Evolutionary conservation across 2,329 filamentous ascomycete genomes (phyloP).

Genomic region (Aspergillus neotritici): DNA sequence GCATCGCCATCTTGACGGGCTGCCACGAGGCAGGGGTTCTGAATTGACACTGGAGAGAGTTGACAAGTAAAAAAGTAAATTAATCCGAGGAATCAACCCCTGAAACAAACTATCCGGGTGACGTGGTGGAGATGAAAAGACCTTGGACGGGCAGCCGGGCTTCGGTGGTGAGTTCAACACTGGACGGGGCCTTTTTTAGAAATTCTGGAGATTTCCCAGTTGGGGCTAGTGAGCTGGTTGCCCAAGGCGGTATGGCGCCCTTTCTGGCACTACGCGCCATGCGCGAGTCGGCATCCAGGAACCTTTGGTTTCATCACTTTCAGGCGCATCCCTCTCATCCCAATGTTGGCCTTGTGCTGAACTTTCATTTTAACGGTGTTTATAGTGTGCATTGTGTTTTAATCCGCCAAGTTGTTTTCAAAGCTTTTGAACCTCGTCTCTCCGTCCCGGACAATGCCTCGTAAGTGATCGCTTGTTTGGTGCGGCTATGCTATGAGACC

Average conservation of each 20-base stretch:
- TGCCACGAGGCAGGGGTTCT: slow-evolving; percentile 27
- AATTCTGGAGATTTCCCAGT: slow-evolving; percentile 31
- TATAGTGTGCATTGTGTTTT: neutral
- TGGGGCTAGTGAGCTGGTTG: slow-evolving; percentile 37
- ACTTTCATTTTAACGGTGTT: neutral
- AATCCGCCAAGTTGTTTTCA: slow-evolving; percentile 28
- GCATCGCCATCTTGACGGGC: slow-evolving; percentile 44
- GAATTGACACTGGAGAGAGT: slow-evolving; percentile 8
- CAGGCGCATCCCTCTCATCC: slow-evolving; percentile 5
- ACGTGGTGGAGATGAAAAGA: slow-evolving; percentile 20
- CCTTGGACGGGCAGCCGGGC: slow-evolving; percentile 13
- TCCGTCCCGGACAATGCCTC: slow-evolving; percentile 32
- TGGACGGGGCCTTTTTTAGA: slow-evolving; percentile 21
- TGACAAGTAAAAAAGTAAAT: slow-evolving; percentile 7
- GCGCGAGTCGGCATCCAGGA: slow-evolving; percentile 21
- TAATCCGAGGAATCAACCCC: slow-evolving; percentile 1
- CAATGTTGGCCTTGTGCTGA: neutral
- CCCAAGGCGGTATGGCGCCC: slow-evolving; percentile 32
- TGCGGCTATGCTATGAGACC: slow-evolving; percentile 7
- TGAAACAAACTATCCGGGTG: slow-evolving; percentile 8
- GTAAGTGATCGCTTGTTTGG: slow-evolving; percentile 27
- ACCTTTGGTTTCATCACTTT: slow-evolving; percentile 6
- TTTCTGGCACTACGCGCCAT: slow-evolving; percentile 22
- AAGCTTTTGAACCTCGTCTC: slow-evolving; percentile 19
- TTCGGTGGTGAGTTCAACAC: slow-evolving; percentile 10